Conservation (phyloP, 805 yeast genomes). For the Candida vaughaniae region DNA sequence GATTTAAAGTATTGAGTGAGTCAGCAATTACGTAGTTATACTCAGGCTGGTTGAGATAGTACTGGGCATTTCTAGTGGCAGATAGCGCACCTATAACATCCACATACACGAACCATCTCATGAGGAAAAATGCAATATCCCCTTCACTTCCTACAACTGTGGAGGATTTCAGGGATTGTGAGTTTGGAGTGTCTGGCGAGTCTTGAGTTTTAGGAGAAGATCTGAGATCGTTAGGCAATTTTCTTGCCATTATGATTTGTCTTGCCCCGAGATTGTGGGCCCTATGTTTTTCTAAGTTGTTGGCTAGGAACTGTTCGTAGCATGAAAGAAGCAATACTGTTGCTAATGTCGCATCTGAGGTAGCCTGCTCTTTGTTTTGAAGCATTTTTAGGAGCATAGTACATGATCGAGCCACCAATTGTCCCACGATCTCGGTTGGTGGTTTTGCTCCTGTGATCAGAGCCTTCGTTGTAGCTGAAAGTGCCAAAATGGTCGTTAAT, state of each 20-base stretch:
- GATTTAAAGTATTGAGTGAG: conserved; percentile 19
- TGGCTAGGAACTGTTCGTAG: conserved; percentile 49
- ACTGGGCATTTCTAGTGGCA: conserved; percentile 42
- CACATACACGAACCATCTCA: conserved; percentile 68
- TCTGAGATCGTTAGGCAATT: conserved; percentile 1
- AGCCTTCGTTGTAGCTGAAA: conserved; percentile 34
- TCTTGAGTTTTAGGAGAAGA: background rate
- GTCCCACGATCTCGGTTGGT: conserved; percentile 47
- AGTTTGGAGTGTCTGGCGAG: conserved; percentile 11
- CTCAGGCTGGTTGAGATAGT: conserved; percentile 27
- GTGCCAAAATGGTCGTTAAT: conserved; percentile 53
- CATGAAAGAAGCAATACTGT: conserved; percentile 58
- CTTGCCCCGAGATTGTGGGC: conserved; percentile 68
- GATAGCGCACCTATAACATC: conserved; percentile 65
- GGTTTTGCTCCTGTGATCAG: conserved; percentile 22
- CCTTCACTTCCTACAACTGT: conserved; percentile 23
- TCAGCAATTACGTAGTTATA: conserved; percentile 9
- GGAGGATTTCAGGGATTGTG: conserved; percentile 5
- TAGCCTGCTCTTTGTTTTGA: conserved; percentile 50
- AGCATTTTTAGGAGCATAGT: conserved; percentile 53
- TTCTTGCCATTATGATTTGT: conserved; percentile 57
- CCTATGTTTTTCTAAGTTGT: conserved; percentile 53
- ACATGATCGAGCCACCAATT: conserved; percentile 55
- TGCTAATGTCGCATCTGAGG: conserved; percentile 67
- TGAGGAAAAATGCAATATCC: conserved; percentile 52